Evolutionary conservation across 1,284 basidiomycete genomes (phyloP), one percentile per base, ranked within the genome.

Genomic region (Papiliotrema nemorosa): DNA sequence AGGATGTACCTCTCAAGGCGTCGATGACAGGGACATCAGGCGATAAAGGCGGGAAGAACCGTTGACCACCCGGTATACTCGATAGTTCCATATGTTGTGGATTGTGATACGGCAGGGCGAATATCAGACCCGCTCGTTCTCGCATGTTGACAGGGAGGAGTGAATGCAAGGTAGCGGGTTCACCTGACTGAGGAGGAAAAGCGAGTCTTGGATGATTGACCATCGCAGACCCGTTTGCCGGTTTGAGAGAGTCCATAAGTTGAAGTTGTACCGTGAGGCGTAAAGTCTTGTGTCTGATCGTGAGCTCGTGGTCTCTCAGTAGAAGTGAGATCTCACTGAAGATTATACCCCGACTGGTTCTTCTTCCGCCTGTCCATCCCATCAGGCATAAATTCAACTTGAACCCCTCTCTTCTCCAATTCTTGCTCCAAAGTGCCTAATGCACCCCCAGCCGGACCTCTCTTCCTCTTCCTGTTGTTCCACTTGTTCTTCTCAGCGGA

Each of bases 291-390:
- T 7, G 38, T 49, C 24, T 41, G 59, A 9, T 20, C 14, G n/a
- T 27, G 12, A 29, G n/a, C 33, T 5, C 25, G 12, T 7, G 26
- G 9, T 7, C 22, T 21, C n/a, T 45, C 20, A 21, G 18, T 6
- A 5, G n/a, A 25, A 21, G 43, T 22, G 5, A 25, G 79, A 16
- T 16, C 82, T 68, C 72, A 90, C 90, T 81, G 88, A 64, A 78
- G 77, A 74, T 90, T 85, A 82, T 86, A 90, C 37, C 78, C 80
- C 9, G 87, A 89, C 69, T 88, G 86, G 69, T 90, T 92, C 50
- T 80, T 61, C 58, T 79, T 83, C 55, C 84, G 77, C 56, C 82
- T 78, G 62, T 86, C 84, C 90, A 93, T 93, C n/a, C 89, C 90
- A 29, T 79, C 71, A 0, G 89, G 83, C 43, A 92, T 78, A 50